Evolutionary conservation across 805 yeast genomes (phyloP).

Genomic region (Blastobotrys terrestris): DNA sequence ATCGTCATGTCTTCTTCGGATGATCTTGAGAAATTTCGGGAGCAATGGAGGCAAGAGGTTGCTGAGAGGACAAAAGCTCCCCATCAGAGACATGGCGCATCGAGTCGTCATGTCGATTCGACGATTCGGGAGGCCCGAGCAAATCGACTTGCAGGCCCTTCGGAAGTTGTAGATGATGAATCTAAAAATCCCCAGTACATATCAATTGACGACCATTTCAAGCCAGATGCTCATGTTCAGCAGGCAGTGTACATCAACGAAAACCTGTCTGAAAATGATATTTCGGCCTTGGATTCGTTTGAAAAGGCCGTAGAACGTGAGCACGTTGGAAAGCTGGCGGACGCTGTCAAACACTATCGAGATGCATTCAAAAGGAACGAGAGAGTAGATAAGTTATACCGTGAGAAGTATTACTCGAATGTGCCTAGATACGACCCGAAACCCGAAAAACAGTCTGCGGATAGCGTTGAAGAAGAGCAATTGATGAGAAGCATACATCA

Average conservation of each 20-base stretch:
- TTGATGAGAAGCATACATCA: neutral
- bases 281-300: conserved; percentile 55
- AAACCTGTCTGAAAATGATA: conserved; percentile 5
- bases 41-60: conserved; percentile 5
- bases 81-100: neutral
- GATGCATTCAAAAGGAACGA: conserved; percentile 55
- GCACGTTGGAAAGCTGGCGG: conserved; percentile 67
- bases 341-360: conserved; percentile 69
- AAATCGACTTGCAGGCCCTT: too few species aligned
- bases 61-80: neutral
- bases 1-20: too few species aligned
- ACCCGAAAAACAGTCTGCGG: neutral
- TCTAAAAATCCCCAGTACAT: neutral
- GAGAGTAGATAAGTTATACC: conserved; percentile 62
- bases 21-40: conserved; percentile 3
- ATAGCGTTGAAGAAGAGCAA: too few species aligned
- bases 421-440: neutral
- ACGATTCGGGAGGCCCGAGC: neutral
- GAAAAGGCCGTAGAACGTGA: conserved; percentile 70
- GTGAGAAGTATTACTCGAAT: conserved; percentile 36
- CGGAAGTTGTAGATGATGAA: neutral
- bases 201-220: neutral
- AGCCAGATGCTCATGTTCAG: neutral
- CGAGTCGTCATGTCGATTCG: neutral
- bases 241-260: neutral